phyloP scores from a whole-genome alignment of 305 asterid genomes.

The Fraxinus nigra region DNA sequence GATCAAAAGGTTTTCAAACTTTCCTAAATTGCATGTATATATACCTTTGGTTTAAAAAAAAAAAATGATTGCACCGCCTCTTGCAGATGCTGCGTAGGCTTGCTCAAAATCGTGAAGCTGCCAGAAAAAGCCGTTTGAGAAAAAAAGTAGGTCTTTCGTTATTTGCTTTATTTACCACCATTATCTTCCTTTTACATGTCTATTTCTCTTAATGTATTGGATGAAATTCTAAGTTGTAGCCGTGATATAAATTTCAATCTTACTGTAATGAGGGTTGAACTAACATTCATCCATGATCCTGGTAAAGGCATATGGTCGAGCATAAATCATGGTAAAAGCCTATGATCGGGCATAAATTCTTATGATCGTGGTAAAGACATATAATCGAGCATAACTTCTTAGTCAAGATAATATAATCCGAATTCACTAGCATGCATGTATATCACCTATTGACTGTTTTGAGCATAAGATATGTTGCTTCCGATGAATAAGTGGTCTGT shows the following conservation, averaged over 20 bases:
- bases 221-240: background rate
- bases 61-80: conserved; percentile 1
- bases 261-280: background rate
- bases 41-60: background rate
- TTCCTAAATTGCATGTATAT: conserved; percentile 10
- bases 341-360: background rate
- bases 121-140: conserved; percentile 93
- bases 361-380: background rate
- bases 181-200: conserved; percentile 6
- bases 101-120: conserved; percentile 99
- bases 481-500: background rate
- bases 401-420: background rate
- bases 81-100: conserved; percentile 95
- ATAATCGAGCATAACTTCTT: background rate
- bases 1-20: conserved; percentile 77
- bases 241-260: background rate
- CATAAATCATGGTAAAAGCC: background rate
- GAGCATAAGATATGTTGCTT: background rate
- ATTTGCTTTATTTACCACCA: conserved; percentile 3
- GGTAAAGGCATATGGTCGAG: background rate
- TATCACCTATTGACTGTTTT: background rate
- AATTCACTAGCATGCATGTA: background rate
- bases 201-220: background rate
- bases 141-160: conserved; percentile 54
- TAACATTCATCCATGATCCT: background rate